A percentile compares a stretch with the other conserved stretches of the same genome.
These are phyloP conservation scores for Cyclotella baltica DNA, from an alignment of 108 stramenopile species.

Conservation along the genomic window DNA sequence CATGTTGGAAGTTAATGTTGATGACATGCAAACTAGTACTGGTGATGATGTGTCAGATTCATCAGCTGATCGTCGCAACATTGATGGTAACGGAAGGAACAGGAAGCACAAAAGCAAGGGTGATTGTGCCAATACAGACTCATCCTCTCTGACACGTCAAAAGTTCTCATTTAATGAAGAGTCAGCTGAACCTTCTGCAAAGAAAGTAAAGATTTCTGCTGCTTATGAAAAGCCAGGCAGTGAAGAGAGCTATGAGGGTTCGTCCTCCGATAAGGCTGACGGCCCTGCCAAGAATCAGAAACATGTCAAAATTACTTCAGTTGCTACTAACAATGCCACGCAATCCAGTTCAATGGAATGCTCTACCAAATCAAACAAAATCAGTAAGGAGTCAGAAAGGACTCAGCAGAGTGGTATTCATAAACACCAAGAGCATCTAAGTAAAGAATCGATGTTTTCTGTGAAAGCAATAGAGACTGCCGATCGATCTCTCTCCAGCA, in stretches of 20 bases:
- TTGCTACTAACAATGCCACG: too few relatives aligned
- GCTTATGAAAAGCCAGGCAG: too few relatives aligned
- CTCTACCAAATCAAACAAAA: too few relatives aligned
- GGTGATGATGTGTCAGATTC: not conserved
- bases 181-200: not conserved
- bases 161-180: not conserved
- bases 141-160: not conserved
- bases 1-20: not conserved
- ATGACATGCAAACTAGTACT: not conserved
- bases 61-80: not conserved
- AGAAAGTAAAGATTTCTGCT: not conserved
- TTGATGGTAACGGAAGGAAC: not conserved
- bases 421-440: not conserved
- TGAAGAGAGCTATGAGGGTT: too few relatives aligned
- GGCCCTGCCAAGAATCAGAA: too few relatives aligned
- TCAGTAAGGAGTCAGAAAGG: not conserved
- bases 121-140: not conserved
- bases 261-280: too few relatives aligned
- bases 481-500: not conserved
- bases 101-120: not conserved
- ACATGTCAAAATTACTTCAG: too few relatives aligned
- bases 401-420: not conserved
- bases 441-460: not conserved
- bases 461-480: not conserved
- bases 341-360: too few relatives aligned